These are phyloP conservation scores for Geotrichum histeridarum DNA, from an alignment of 1,139 yeast genomes.

Conservation along the genomic window DNA sequence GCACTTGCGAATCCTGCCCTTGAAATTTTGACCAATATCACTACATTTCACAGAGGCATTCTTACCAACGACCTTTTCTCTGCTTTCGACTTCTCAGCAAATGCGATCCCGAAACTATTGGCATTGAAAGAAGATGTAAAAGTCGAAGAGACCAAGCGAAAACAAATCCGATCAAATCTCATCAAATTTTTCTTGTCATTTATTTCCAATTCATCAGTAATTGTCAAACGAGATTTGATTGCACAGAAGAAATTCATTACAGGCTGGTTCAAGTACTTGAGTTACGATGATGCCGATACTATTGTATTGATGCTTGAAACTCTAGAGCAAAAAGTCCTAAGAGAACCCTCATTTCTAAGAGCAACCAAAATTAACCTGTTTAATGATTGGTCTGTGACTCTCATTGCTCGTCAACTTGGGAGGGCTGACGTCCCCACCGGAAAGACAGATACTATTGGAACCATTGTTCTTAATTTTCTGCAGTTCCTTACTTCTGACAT, in stretches of 20 bases:
- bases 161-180: constrained; percentile 54
- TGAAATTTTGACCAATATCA: constrained; percentile 50
- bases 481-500: constrained; percentile 48
- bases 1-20: constrained; percentile 59
- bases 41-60: constrained; percentile 47
- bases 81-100: constrained; percentile 61
- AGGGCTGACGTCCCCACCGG: constrained; percentile 36
- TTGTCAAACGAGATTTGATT: constrained; percentile 59
- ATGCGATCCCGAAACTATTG: constrained; percentile 58
- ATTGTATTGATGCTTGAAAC: constrained; percentile 45
- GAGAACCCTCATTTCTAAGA: constrained; percentile 59
- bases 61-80: constrained; percentile 56
- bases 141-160: constrained; percentile 32
- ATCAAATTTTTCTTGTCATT: constrained; percentile 58
- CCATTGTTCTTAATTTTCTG: constrained; percentile 47
- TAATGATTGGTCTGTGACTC: constrained; percentile 68
- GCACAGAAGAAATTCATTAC: constrained; percentile 53
- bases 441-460: constrained; percentile 20
- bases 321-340: constrained; percentile 49
- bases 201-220: constrained; percentile 45
- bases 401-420: constrained; percentile 51
- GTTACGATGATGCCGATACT: constrained; percentile 45
- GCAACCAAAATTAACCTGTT: constrained; percentile 69
- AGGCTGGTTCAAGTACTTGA: constrained; percentile 61
- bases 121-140: constrained; percentile 48